Evolutionary conservation across 176 grass and related monocot species (phyloP).

Genomic region (Phoenix roebelenii): DNA sequence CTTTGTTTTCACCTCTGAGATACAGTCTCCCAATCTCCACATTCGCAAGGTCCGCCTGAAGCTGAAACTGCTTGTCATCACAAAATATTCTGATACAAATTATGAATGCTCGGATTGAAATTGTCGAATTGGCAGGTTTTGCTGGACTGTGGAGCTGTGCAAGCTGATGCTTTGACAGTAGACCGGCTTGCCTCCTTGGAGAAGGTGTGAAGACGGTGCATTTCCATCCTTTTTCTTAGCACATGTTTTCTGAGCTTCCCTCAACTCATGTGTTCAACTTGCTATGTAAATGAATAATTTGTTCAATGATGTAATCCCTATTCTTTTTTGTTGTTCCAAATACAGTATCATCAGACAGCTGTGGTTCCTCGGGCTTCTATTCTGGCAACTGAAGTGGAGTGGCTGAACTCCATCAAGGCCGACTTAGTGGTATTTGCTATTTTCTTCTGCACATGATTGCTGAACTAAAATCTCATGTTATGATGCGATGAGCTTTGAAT

Average conservation of each 20-base stretch:
- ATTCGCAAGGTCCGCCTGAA: conserved; percentile 46
- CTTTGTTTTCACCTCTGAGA: conserved; percentile 96
- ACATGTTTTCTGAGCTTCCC: not conserved
- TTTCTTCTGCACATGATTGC: not conserved
- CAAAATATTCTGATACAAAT: too few species aligned
- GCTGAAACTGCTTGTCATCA: too few species aligned
- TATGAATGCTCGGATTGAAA: conserved; percentile 2
- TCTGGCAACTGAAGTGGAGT: conserved; percentile 79
- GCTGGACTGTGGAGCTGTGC: conserved; percentile 95
- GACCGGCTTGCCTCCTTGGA: conserved; percentile 86
- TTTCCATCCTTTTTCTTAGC: not conserved
- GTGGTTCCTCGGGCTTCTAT: conserved; percentile 81
- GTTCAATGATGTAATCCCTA: too few species aligned
- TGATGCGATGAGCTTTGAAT: too few species aligned
- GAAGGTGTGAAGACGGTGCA: conserved; percentile 32
- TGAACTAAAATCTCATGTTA: too few species aligned
- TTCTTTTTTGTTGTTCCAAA: conserved; percentile 16
- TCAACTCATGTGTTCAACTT: too few species aligned
- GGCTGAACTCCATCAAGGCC: conserved; percentile 83
- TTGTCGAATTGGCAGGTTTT: conserved; percentile 37
- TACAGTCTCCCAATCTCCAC: conserved; percentile 59
- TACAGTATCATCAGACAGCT: conserved; percentile 93
- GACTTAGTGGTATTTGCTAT: conserved; percentile 65
- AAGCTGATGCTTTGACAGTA: conserved; percentile 95
- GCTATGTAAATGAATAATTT: too few species aligned